Evolutionary conservation across 2,329 filamentous ascomycete species (phyloP).

Genomic region (Ilyonectria destructans): DNA sequence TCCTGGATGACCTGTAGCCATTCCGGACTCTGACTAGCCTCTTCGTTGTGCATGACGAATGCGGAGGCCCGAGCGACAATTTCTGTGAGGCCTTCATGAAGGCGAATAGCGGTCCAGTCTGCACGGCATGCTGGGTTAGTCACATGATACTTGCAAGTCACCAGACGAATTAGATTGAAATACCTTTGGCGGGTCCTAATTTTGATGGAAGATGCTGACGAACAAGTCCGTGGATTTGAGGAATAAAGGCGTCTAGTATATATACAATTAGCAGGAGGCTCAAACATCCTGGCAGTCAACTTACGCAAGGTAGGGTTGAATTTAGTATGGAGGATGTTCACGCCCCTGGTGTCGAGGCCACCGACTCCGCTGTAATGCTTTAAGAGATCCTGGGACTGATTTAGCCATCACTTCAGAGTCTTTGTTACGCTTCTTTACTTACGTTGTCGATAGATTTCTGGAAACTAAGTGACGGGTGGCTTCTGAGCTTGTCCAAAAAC

Average conservation of each 20-base stretch:
- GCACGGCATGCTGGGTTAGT: not conserved
- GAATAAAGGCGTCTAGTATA: not conserved
- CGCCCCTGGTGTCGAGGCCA: not conserved
- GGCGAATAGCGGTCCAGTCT: slow-evolving; percentile 1
- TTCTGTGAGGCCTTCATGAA: not conserved
- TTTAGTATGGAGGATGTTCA: slow-evolving; percentile 9
- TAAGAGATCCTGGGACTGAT: slow-evolving; percentile 3
- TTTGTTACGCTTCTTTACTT: not conserved
- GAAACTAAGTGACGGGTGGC: slow-evolving; percentile 17
- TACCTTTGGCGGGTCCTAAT: slow-evolving; percentile 6
- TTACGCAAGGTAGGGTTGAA: slow-evolving; percentile 20
- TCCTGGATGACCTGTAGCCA: slow-evolving; percentile 15
- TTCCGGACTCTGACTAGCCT: slow-evolving; percentile 6
- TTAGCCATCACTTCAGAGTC: not conserved
- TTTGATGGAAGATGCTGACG: not conserved
- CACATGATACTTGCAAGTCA: too few species aligned
- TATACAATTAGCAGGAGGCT: not conserved
- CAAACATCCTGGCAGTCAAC: not conserved
- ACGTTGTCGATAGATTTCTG: slow-evolving; percentile 14
- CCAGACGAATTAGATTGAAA: too few species aligned
- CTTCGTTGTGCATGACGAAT: slow-evolving; percentile 17
- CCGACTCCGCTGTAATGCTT: slow-evolving; percentile 11
- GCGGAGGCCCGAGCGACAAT: slow-evolving; percentile 9
- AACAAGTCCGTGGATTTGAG: slow-evolving; percentile 4
- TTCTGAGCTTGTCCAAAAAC: slow-evolving; percentile 16